Conservation (phyloP, 257 asterid genomes). For the Solanum sitiens region DNA sequence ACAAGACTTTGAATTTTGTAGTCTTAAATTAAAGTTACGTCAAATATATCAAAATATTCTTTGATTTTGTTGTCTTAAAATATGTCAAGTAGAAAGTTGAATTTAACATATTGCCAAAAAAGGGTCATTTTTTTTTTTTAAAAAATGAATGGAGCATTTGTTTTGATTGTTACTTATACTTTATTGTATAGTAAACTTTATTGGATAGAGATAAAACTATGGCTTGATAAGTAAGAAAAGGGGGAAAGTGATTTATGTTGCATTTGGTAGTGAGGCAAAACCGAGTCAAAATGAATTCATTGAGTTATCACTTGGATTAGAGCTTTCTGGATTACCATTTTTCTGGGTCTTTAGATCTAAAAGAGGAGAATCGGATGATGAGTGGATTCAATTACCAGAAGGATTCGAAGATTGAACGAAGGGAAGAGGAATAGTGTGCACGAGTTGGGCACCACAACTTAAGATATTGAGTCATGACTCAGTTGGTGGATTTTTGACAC, state of each 20-base stretch:
- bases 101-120: neutral
- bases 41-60: neutral
- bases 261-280: constrained; percentile 15
- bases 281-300: constrained; percentile 13
- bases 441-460: constrained; percentile 22
- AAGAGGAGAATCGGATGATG: neutral
- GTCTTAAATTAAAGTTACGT: too few species aligned
- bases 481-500: constrained; percentile 27
- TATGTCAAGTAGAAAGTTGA: neutral
- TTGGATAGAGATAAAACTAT: too few species aligned
- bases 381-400: neutral
- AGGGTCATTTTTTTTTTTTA: neutral
- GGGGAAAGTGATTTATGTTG: neutral
- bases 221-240: too few species aligned
- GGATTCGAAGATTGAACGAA: constrained; percentile 16
- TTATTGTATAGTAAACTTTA: too few species aligned
- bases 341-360: constrained; percentile 19
- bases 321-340: constrained; percentile 13
- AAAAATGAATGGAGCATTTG: too few species aligned
- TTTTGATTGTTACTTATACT: too few species aligned
- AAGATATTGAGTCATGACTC: constrained; percentile 21
- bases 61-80: neutral
- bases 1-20: too few species aligned
- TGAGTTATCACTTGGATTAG: constrained; percentile 22
- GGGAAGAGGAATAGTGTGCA: constrained; percentile 17